Conservation (phyloP, 2,329 filamentous ascomycete genomes). For the Aspergillus unguis region DNA sequence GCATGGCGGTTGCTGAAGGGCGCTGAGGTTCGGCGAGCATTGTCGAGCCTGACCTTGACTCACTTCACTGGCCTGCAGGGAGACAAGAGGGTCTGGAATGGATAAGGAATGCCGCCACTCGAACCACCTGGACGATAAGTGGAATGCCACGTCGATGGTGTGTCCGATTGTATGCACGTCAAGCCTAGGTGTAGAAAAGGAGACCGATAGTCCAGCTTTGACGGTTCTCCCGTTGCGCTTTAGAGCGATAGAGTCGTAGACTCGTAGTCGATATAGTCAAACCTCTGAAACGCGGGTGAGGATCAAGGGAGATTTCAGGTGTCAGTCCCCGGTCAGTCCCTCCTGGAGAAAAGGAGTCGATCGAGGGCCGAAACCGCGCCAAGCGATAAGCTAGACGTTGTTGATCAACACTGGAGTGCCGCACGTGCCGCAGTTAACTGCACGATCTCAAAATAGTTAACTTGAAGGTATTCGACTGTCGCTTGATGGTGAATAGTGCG, state of each 20-base stretch:
- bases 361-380: slow-evolving; percentile 16
- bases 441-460: slow-evolving; percentile 4
- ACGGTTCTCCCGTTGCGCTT: not conserved
- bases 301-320: slow-evolving; percentile 3
- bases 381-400: slow-evolving; percentile 17
- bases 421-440: slow-evolving; percentile 18
- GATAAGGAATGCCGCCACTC: slow-evolving; percentile 17
- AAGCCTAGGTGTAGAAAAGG: slow-evolving; percentile 9
- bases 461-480: slow-evolving; percentile 2
- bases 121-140: slow-evolving; percentile 23
- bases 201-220: slow-evolving; percentile 7
- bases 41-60: slow-evolving; percentile 16
- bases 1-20: slow-evolving; percentile 18
- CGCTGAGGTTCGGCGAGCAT: slow-evolving; percentile 20
- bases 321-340: not conserved
- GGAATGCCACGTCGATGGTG: slow-evolving; percentile 33
- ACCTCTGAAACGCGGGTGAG: slow-evolving; percentile 2
- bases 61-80: slow-evolving; percentile 7
- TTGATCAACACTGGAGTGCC: slow-evolving; percentile 3
- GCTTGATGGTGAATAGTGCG: not conserved
- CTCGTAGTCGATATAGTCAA: not conserved
- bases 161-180: slow-evolving; percentile 19
- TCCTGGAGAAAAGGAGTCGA: slow-evolving; percentile 6
- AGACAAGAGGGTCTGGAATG: slow-evolving; percentile 22
- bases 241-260: too few relatives aligned